Evolutionary conservation across 345 rosid genomes (phyloP), one percentile per base, ranked within the genome.

Genomic region (Turritis glabra): DNA sequence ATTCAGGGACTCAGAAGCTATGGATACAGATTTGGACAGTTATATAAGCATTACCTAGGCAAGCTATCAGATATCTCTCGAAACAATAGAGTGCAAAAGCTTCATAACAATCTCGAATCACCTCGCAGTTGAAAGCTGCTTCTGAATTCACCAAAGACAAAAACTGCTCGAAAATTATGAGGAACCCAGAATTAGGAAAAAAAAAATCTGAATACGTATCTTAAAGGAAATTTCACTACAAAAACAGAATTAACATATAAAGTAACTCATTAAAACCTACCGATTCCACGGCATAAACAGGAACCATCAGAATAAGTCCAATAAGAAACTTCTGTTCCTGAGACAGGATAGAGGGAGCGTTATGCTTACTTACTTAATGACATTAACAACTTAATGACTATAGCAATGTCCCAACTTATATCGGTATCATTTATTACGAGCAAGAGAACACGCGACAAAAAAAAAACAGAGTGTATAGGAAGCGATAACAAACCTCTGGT

Each of bases 31-130:
- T 9, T 11, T 52, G 5, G 17, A 27, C 5, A 57, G 46, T 55
- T 29, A 71, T 38, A 58, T 19, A 38, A 21, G 35, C 78, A 69
- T 64, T 91, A 95, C 99, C 99, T 84, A 95, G 79, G 83, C 99
- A 95, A 47, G 98, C 99, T 68, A 95, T 95, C 82, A 95, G 76
- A 80, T 95, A 95, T 90, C 99, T 86, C 86, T 95, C 99, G 47
- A 95, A 95, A 86, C 98, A 92, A 80, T 95, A 95, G 80, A 95
- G 80, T 6, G 99, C 99, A 83, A 95, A 92, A 75, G 99, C 99
- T 84, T 95, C 99, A 72, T 95, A 95, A 84, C 99, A 95, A 80
- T 95, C 99, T 60, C 98, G 96, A 71, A 95, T 81, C 68, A 85
- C 91, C 85, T 95, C 98, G 18, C 89, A 89, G 84, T 95, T 92